A percentile compares a stretch with the other conserved stretches of the same genome.
Conservation (phyloP, 305 asterid species). For the Euphrasia arctica region DNA sequence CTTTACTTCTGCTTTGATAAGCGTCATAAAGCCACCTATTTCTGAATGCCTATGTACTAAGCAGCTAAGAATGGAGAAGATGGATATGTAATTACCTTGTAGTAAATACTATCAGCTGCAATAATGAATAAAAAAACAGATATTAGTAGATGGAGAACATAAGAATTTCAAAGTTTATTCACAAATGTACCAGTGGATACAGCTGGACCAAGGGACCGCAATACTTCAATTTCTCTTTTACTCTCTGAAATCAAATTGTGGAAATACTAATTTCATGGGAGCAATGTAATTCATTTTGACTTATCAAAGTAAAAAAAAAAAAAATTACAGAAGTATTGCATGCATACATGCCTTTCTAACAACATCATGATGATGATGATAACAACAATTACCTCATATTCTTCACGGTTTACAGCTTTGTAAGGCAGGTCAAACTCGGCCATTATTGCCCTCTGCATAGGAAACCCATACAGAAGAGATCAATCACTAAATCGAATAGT, state of each 20-base stretch:
- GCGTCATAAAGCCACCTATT: constrained; percentile 14
- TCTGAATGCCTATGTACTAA: constrained; percentile 21
- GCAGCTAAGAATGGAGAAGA: constrained; percentile 21
- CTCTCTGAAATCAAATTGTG: constrained; percentile 47
- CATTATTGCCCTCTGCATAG: constrained; percentile 58
- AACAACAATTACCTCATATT: constrained; percentile 65
- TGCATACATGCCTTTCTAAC: constrained; percentile 3
- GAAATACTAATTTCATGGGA: constrained; percentile 14
- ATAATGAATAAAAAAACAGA: constrained; percentile 21
- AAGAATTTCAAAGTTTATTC: constrained; percentile 8
- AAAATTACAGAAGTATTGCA: not conserved
- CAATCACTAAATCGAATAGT: constrained; percentile 10
- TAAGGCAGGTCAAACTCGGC: constrained; percentile 82
- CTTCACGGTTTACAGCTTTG: constrained; percentile 68
- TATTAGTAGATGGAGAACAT: constrained; percentile 16
- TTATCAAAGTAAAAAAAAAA: constrained; percentile 19
- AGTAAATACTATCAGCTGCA: constrained; percentile 74
- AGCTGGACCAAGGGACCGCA: constrained; percentile 54
- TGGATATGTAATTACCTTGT: constrained; percentile 61
- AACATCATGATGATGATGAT: not conserved
- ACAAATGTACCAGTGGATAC: constrained; percentile 46
- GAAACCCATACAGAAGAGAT: constrained; percentile 25
- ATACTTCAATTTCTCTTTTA: constrained; percentile 77
- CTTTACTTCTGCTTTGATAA: constrained; percentile 22
- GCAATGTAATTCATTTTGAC: constrained; percentile 13